Evolutionary conservation across 495 filamentous ascomycete species (phyloP).

Genomic region (Podospora comata): DNA sequence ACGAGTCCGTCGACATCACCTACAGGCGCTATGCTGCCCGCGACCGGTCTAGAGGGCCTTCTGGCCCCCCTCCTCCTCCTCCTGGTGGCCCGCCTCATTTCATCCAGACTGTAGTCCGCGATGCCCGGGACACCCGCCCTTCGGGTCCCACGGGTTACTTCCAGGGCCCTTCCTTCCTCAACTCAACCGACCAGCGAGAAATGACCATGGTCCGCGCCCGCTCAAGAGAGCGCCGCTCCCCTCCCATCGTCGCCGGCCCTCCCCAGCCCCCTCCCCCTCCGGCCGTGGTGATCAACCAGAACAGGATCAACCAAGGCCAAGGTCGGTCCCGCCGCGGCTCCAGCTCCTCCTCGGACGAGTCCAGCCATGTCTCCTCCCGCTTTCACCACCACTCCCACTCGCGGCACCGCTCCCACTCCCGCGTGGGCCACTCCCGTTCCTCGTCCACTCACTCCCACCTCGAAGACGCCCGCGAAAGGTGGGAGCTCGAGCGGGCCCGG

Average conservation of each 20-base stretch:
- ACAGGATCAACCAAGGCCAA: background rate
- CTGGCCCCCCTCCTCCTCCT: constrained; percentile 32
- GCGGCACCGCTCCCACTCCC: constrained; percentile 26
- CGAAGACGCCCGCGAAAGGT: constrained; percentile 27
- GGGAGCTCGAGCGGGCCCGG: constrained; percentile 23
- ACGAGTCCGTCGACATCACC: constrained; percentile 44
- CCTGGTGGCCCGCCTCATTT: constrained; percentile 36
- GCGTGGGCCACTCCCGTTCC: constrained; percentile 22
- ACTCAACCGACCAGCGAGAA: constrained; percentile 28
- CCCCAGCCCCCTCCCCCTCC: constrained; percentile 19
- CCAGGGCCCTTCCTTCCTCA: constrained; percentile 31
- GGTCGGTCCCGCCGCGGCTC: constrained; percentile 25
- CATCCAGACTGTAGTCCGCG: constrained; percentile 35
- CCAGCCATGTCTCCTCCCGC: constrained; percentile 16
- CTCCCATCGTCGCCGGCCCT: constrained; percentile 18
- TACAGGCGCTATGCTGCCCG: constrained; percentile 33
- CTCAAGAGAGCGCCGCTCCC: constrained; percentile 42
- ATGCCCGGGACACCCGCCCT: constrained; percentile 25
- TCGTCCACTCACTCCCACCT: constrained; percentile 32
- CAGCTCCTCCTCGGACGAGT: constrained; percentile 36
- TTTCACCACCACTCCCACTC: constrained; percentile 22
- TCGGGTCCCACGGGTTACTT: constrained; percentile 33
- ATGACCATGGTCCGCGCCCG: constrained; percentile 38
- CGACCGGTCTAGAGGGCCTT: constrained; percentile 18
- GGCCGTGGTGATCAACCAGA: constrained; percentile 23